Base-by-base conservation (phyloP, 345 rosid genomes). In the Linum tenue region DNA sequence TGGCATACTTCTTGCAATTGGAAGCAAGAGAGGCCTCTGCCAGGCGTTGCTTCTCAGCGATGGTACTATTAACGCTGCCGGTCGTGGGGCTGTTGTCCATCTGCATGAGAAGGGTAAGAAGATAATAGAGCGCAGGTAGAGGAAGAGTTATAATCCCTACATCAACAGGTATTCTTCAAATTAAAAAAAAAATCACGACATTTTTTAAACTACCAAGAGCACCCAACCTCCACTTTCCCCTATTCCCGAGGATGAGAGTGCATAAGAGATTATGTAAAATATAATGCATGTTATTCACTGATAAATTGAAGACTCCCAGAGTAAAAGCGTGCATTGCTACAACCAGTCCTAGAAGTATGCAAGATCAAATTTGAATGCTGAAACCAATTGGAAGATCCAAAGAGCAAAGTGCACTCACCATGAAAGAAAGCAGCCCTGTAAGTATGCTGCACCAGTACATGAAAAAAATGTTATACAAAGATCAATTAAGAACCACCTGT, bases 31-130 rank as follows among this genome's bases (percentile, higher is more conserved):
- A 95, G 16, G 84, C 74, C 75, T 88, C 91, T 38, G 99, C 99
- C 69, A 91, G 77, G 39, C 87, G 89, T 64, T 78, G 92, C 78
- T 94, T 94, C 84, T 94, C 97, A 58, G 76, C 86, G 59, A 61
- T 76, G 59, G 90, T 88, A 2, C 89, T 88, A 76, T 76, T 89
- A 67, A 94, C 92, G 62, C 97, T 91, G 74, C 99, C 99, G 0
- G 97, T 91, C 50, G 99, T 94, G 50, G 99, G 99, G 77, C 96
- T 94, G 70, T 48, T 86, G 76, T 94, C 99, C 96, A 89, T 85
- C 97, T 94, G 84, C 73, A 68, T 22, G 60, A 65, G 8, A 72
- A 51, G 51, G 59, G 62, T 39, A 40, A 67, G 43, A 60, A 55
- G 41, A 56, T 5, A 63, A 36, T 63, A 56, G 61, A 68, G 59